These are phyloP conservation scores for Tillandsia fasciculata DNA, from an alignment of 176 grass and related monocot species.

Conservation along the genomic window DNA sequence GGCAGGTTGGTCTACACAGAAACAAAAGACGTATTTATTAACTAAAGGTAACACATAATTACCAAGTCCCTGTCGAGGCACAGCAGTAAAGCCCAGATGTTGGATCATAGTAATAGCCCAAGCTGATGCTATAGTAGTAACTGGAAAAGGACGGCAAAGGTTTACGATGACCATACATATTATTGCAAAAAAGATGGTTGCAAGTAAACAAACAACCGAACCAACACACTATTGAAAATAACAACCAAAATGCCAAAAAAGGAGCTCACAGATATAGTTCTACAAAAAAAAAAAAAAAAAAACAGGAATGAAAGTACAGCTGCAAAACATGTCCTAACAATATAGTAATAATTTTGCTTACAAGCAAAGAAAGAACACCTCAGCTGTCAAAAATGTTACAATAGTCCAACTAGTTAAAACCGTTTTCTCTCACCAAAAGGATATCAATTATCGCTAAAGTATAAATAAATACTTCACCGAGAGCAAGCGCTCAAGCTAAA, in stretches of 20 bases:
- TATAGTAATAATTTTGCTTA: too few relatives aligned
- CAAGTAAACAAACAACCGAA: conserved; percentile 5
- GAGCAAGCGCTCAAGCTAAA: too few relatives aligned
- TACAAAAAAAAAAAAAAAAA: too few relatives aligned
- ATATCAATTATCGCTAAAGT: too few relatives aligned
- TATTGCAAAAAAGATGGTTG: not conserved
- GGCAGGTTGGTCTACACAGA: not conserved
- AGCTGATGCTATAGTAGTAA: conserved; percentile 86
- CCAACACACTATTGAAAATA: not conserved
- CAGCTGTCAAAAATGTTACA: too few relatives aligned
- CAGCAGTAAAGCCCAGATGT: conserved; percentile 58
- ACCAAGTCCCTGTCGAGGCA: conserved; percentile 80
- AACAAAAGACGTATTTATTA: not conserved
- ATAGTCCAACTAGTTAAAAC: too few relatives aligned
- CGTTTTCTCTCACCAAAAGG: too few relatives aligned
- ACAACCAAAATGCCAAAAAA: not conserved
- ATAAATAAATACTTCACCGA: too few relatives aligned
- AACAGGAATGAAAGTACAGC: not conserved
- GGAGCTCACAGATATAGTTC: not conserved
- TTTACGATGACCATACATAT: not conserved
- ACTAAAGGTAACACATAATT: conserved; percentile 19
- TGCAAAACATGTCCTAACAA: not conserved
- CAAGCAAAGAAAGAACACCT: too few relatives aligned
- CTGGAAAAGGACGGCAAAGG: conserved; percentile 25
- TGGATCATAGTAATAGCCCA: conserved; percentile 86